These are phyloP conservation scores for Penicillium psychrosexuale DNA, from an alignment of 2,329 filamentous ascomycete genomes.

Conservation along the genomic window DNA sequence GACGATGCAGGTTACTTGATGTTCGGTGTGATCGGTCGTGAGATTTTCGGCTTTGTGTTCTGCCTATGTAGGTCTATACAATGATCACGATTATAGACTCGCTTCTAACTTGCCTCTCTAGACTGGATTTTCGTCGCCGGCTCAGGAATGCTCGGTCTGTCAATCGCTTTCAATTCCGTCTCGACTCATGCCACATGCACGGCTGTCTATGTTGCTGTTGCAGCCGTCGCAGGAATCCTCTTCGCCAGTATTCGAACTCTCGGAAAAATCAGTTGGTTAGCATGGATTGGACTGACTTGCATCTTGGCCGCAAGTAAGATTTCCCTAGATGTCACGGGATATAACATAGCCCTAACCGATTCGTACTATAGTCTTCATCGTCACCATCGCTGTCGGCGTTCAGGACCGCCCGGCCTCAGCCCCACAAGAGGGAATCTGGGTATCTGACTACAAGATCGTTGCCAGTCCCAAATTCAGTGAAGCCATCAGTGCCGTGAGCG, in stretches of 20 bases:
- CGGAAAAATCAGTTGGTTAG: conserved; percentile 33
- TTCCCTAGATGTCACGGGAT: not conserved
- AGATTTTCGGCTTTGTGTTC: conserved; percentile 38
- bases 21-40: conserved; percentile 52
- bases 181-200: conserved; percentile 35
- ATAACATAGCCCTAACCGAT: not conserved
- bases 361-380: conserved; percentile 20
- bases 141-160: conserved; percentile 44
- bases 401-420: conserved; percentile 36
- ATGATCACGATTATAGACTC: no score
- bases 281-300: conserved; percentile 29
- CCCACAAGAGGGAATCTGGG: conserved; percentile 26
- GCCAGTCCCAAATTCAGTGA: conserved; percentile 20
- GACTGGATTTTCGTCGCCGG: conserved; percentile 40
- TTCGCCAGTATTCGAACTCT: conserved; percentile 37
- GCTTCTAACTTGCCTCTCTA: not conserved
- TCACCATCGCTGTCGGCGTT: conserved; percentile 29
- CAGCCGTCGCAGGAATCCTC: conserved; percentile 18
- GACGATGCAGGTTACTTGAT: conserved; percentile 55
- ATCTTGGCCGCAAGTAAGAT: conserved; percentile 19
- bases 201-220: conserved; percentile 24
- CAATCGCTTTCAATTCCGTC: conserved; percentile 42
- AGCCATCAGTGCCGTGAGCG: conserved; percentile 22
- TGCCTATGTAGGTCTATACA: conserved; percentile 3
- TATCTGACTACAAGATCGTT: conserved; percentile 28